Percentiles rank a stretch among this genome's conserved stretches.
Evolutionary conservation across 2,329 filamentous ascomycete species (phyloP).

Genomic region (Fusarium sp.): DNA sequence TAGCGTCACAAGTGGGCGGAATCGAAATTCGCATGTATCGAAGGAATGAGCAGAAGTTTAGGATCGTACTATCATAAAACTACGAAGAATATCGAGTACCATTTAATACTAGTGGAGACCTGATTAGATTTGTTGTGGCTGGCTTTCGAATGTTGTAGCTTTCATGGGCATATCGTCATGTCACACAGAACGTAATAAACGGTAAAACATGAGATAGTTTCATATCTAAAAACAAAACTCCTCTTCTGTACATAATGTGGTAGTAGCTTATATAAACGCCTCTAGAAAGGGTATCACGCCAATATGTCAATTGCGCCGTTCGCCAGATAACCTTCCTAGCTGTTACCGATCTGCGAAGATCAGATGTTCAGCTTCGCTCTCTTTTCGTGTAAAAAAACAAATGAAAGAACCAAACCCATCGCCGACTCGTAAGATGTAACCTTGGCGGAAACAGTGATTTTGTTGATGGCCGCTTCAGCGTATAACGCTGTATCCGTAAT

Average conservation of each 20-base stretch:
- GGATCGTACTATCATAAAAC: too few species aligned
- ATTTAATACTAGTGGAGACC: too few species aligned
- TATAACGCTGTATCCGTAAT: conserved; percentile 20
- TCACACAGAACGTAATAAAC: too few species aligned
- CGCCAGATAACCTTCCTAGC: background rate
- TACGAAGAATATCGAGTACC: too few species aligned
- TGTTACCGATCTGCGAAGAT: background rate
- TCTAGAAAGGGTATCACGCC: conserved; percentile 17
- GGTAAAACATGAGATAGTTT: too few species aligned
- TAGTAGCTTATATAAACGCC: background rate
- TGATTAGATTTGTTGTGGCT: too few species aligned
- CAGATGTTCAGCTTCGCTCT: background rate
- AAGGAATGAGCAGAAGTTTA: too few species aligned
- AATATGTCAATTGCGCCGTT: conserved; percentile 4
- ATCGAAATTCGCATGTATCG: too few species aligned
- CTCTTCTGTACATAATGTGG: background rate
- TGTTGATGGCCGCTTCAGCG: conserved; percentile 1
- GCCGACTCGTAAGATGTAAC: background rate
- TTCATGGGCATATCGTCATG: too few species aligned
- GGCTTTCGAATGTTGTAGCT: too few species aligned
- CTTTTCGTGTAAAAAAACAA: background rate
- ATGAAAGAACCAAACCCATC: background rate
- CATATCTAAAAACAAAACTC: too few species aligned
- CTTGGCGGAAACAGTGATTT: too few species aligned
- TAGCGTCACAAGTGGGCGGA: background rate